Evolutionary conservation across 305 asterid genomes (phyloP), one percentile per base, ranked within the genome.

Genomic region (Fraxinus sp.): DNA sequence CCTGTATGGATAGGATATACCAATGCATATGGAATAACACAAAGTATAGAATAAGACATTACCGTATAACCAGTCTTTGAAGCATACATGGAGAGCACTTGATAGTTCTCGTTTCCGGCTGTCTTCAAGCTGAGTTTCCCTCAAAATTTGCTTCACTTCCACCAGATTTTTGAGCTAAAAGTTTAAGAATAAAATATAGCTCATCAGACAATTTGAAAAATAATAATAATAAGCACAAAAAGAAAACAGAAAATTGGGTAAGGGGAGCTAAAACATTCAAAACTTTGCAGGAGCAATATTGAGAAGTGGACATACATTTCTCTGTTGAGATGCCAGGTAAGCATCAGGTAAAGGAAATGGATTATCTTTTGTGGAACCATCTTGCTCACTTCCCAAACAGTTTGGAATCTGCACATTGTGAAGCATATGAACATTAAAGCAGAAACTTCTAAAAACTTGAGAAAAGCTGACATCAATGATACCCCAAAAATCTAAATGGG

Each of bases 321-420:
- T 93, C 91, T 92, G 95, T 85, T 95, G 96, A 59, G 98, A 89
- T 68, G 90, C 90, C 91, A 91, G 87, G 90, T 95, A 97, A 81
- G 96, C 89, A 79, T 92, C 98, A 46, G 99, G 98, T 79, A 97
- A 88, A 80, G 93, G 92, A 89, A 93, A 95, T 79, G 98, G 98
- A 82, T 94, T 96, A 66, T 85, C 91, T 86, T 92, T 89, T 6
- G 97, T 96, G n/a, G 95, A 84, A 72, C 93, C 97, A 75, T 86
- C 84, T 85, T 88, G 90, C 88, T 92, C 97, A 81, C 91, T 89
- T 66, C 87, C 97, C 87, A 91, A 84, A 97, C 97, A 92, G 85
- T 92, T 91, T 6, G 99, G 99, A 82, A 95, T 89, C 99, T 97
- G 92, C 30, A 39, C 28, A 84, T 7, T 83, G 78, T 70, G 64